A percentile compares a stretch with the other conserved stretches of the same genome.
Conservation (phyloP, 129 eudicot species). For the Saposhnikovia divaricata region DNA sequence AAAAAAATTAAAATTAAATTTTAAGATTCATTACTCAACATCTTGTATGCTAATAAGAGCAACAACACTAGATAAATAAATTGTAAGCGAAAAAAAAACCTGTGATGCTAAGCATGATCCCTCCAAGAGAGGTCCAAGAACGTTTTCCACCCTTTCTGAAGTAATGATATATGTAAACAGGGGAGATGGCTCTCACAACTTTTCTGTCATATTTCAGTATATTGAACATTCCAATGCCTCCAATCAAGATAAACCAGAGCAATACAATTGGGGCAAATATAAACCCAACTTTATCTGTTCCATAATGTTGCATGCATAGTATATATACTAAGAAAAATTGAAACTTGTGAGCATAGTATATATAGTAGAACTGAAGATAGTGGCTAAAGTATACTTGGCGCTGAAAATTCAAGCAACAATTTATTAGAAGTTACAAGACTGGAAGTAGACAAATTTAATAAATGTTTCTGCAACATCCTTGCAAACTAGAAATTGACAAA, state of each 20-base stretch:
- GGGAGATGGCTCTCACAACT: constrained; percentile 66
- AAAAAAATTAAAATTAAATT: too few species aligned
- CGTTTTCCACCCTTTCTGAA: constrained; percentile 50
- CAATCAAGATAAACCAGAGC: constrained; percentile 79
- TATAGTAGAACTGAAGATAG: background rate
- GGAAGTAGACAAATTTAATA: background rate
- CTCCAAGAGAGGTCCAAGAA: constrained; percentile 87
- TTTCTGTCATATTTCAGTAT: constrained; percentile 50
- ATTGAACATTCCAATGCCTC: constrained; percentile 68
- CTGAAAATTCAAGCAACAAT: background rate
- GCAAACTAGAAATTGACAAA: too few species aligned
- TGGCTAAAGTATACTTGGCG: background rate
- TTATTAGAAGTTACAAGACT: background rate
- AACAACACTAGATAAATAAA: background rate
- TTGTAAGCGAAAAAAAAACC: constrained; percentile 23
- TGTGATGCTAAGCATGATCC: constrained; percentile 87
- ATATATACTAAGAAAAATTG: constrained; percentile 33
- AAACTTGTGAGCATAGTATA: constrained; percentile 19
- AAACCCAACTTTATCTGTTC: constrained; percentile 85
- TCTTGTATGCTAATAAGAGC: constrained; percentile 6
- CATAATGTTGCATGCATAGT: constrained; percentile 63
- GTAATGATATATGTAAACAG: constrained; percentile 53
- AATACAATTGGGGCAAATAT: constrained; percentile 76
- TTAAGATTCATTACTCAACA: too few species aligned
- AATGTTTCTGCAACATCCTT: too few species aligned